A percentile compares a stretch with the other conserved stretches of the same genome.
phyloP scores from a whole-genome alignment of 768 basidiomycete genomes.

The Mycena rosella region DNA sequence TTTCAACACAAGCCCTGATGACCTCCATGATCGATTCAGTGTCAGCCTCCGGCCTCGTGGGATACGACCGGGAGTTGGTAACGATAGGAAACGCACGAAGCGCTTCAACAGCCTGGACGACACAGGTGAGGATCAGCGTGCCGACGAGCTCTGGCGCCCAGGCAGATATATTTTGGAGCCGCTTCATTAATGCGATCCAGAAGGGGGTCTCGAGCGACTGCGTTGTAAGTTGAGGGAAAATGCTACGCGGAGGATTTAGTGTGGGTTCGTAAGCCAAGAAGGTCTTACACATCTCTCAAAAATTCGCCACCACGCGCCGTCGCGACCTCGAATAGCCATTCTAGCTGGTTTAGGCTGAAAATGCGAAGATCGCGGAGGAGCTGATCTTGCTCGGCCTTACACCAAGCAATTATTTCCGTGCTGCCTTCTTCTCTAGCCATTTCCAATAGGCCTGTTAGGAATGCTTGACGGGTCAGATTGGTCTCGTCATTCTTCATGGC shows the following conservation, averaged over 20 bases:
- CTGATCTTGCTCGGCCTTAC: neutral
- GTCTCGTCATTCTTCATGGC: slow-evolving; percentile 10
- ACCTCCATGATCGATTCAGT: neutral
- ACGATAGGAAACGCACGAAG: slow-evolving; percentile 1
- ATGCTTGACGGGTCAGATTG: neutral
- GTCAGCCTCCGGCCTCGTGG: neutral
- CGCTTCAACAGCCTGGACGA: neutral
- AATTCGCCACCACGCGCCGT: slow-evolving; percentile 4
- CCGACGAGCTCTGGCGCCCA: neutral
- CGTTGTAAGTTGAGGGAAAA: neutral
- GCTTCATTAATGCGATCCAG: neutral
- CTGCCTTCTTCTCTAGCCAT: slow-evolving; percentile 3
- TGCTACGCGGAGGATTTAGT: neutral
- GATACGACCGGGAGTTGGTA: neutral
- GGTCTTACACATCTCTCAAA: slow-evolving; percentile 3
- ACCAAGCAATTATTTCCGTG: neutral
- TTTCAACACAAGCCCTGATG: neutral
- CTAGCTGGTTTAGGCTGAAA: neutral
- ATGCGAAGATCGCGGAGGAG: neutral
- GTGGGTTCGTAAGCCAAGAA: no score
- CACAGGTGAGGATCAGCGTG: neutral
- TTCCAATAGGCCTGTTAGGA: neutral
- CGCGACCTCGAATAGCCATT: neutral
- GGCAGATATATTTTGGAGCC: neutral
- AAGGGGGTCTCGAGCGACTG: neutral